Conservation (phyloP, 495 filamentous ascomycete species). For the Xylaria scruposa region DNA sequence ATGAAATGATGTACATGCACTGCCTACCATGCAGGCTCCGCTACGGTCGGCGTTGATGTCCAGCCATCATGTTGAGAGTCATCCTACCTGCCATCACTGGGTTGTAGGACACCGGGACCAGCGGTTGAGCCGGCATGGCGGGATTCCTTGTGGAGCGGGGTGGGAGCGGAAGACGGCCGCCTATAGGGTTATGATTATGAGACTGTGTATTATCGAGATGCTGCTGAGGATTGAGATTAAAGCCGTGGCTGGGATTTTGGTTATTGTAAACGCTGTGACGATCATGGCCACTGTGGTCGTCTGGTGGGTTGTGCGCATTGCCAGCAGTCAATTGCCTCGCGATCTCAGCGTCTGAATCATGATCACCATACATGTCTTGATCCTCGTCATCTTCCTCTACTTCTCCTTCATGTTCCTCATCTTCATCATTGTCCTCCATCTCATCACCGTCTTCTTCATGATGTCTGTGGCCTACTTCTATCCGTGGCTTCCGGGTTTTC, state of each 20-base stretch:
- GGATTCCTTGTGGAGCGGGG: not conserved
- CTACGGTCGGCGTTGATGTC: slow-evolving; percentile 1
- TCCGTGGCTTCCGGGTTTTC: slow-evolving; percentile 10
- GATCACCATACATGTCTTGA: slow-evolving; percentile 25
- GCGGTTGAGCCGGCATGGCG: slow-evolving; percentile 10
- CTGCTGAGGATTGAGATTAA: slow-evolving; percentile 1
- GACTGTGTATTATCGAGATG: slow-evolving; percentile 8
- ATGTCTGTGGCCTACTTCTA: not conserved
- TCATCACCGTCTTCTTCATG: not conserved
- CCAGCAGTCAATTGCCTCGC: slow-evolving; percentile 22
- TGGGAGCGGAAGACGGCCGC: slow-evolving; percentile 11
- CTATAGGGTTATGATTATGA: not conserved
- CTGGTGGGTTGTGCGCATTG: not conserved
- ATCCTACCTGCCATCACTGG: not conserved
- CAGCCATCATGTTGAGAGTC: slow-evolving; percentile 13
- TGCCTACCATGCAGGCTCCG: too few relatives aligned
- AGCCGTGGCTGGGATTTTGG: not conserved
- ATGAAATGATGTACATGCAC: not conserved
- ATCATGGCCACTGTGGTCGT: not conserved
- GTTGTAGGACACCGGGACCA: not conserved
- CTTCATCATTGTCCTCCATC: not conserved
- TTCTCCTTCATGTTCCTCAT: not conserved
- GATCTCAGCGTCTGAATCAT: slow-evolving; percentile 26
- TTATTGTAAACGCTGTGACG: not conserved
- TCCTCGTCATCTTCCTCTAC: slow-evolving; percentile 12